phyloP scores from a whole-genome alignment of 2,329 filamentous ascomycete species.

The Huntiella abstrusa region DNA sequence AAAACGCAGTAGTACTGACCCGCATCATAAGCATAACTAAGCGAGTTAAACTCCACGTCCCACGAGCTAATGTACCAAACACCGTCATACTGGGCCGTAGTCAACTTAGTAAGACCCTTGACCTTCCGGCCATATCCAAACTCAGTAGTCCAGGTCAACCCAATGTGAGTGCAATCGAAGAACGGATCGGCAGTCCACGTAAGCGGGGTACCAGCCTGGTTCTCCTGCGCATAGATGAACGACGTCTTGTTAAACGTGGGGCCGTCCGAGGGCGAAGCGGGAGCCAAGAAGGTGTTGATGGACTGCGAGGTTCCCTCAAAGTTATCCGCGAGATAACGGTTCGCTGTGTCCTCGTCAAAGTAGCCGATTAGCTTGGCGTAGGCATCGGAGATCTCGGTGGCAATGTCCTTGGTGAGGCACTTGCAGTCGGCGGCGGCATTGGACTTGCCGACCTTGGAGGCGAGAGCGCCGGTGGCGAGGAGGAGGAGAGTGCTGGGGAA shows the following conservation, averaged over 20 bases:
- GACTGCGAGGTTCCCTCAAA: constrained; percentile 11
- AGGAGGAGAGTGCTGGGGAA: constrained; percentile 7
- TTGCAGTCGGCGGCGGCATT: constrained; percentile 5
- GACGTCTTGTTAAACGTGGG: constrained; percentile 11
- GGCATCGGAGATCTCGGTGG: constrained; percentile 9
- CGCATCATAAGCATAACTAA: constrained; percentile 12
- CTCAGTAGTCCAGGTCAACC: constrained; percentile 12
- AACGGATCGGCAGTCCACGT: constrained; percentile 6
- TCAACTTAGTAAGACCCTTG: constrained; percentile 12
- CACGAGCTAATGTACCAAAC: constrained; percentile 12
- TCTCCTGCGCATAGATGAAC: constrained; percentile 10
- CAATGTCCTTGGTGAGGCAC: constrained; percentile 12
- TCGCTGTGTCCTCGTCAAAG: constrained; percentile 28
- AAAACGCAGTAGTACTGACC: constrained; percentile 13
- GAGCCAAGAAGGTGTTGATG: constrained; percentile 13
- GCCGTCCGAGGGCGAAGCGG: constrained; percentile 7
- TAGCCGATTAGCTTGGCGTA: constrained; percentile 34
- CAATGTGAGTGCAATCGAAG: constrained; percentile 10
- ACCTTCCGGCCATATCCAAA: constrained; percentile 11
- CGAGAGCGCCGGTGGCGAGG: constrained; percentile 6
- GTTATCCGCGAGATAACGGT: constrained; percentile 11
- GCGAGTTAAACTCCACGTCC: constrained; percentile 13
- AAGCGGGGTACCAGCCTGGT: constrained; percentile 7
- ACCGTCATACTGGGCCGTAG: constrained; percentile 12
- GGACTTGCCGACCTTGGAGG: neutral